Evolutionary conservation across 768 basidiomycete genomes (phyloP).

Genomic region (Rossbeevera mucosa): DNA sequence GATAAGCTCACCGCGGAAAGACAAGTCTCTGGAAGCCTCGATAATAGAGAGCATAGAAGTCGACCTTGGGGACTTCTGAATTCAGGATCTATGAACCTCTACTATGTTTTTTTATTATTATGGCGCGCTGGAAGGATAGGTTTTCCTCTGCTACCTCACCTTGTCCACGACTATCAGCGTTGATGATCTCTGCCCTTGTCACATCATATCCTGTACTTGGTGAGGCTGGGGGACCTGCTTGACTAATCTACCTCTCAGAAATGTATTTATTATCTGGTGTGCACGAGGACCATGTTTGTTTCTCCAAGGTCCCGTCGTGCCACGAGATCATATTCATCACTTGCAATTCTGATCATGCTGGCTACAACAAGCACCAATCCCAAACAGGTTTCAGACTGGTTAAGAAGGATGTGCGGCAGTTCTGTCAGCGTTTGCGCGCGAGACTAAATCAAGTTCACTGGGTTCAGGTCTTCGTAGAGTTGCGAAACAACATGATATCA

Average conservation of each 20-base stretch:
- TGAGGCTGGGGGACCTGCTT: not conserved
- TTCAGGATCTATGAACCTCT: not conserved
- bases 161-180: not conserved
- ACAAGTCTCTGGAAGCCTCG: conserved; percentile 49
- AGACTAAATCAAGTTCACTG: not conserved
- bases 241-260: conserved; percentile 8
- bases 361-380: not conserved
- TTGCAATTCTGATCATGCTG: not conserved
- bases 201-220: conserved; percentile 1
- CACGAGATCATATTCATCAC: not conserved
- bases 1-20: conserved; percentile 28
- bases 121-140: not conserved
- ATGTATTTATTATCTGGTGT: conserved; percentile 2
- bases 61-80: conserved; percentile 74
- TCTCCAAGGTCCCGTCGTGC: not conserved
- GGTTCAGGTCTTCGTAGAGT: not conserved
- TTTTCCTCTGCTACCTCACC: not conserved
- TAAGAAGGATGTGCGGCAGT: not conserved
- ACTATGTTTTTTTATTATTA: conserved; percentile 1
- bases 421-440: not conserved
- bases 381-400: no score
- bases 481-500: not conserved
- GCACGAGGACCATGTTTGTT: not conserved
- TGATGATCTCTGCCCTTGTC: conserved; percentile 2
- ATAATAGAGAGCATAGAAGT: conserved; percentile 67